Evolutionary conservation across 371 early-diverging fungal species (phyloP).

Genomic region (Nematocida minor): DNA sequence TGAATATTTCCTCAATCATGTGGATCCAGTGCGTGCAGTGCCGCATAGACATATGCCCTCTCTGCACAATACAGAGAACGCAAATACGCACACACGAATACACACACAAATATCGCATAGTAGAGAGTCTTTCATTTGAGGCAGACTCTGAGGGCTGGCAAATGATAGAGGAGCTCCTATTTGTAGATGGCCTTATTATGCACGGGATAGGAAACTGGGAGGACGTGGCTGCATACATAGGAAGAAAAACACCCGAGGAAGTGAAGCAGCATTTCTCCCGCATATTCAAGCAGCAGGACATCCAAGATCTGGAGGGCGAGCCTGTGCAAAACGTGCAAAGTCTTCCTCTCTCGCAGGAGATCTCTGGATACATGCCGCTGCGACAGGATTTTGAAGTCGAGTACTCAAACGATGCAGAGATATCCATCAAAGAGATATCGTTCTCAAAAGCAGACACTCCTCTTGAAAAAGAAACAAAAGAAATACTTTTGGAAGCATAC

Average conservation of each 20-base stretch:
- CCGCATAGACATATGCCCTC: constrained; percentile 83
- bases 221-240: constrained; percentile 80
- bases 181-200: constrained; percentile 80
- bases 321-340: constrained; percentile 66
- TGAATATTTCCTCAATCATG: constrained; percentile 20
- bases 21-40: constrained; percentile 82
- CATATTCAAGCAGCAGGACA: constrained; percentile 71
- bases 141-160: constrained; percentile 71
- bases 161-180: constrained; percentile 85
- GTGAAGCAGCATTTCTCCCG: constrained; percentile 80
- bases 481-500: constrained; percentile 82
- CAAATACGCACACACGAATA: constrained; percentile 76
- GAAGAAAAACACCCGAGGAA: constrained; percentile 76
- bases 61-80: constrained; percentile 77
- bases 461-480: constrained; percentile 74
- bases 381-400: constrained; percentile 92
- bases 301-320: constrained; percentile 59
- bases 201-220: constrained; percentile 94
- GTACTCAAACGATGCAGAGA: constrained; percentile 86
- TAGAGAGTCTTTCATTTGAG: constrained; percentile 65
- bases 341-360: constrained; percentile 80
- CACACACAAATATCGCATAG: constrained; percentile 77
- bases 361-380: constrained; percentile 84
- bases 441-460: constrained; percentile 70
- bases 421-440: constrained; percentile 78